Evolutionary conservation across 495 filamentous ascomycete genomes (phyloP).

Genomic region (Lindgomyces ingoldianus): DNA sequence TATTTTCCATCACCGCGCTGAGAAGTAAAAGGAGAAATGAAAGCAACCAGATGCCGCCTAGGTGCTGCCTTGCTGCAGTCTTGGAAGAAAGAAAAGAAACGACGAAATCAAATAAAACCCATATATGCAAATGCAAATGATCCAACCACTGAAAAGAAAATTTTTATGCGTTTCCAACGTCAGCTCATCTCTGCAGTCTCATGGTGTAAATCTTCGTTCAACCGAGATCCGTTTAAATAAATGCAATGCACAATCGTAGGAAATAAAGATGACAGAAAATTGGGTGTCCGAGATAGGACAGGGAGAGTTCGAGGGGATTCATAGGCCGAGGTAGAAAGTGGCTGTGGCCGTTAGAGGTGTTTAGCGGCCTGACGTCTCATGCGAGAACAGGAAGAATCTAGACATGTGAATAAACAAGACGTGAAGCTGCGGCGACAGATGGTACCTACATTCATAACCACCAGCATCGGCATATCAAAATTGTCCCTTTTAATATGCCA

Average conservation of each 20-base stretch:
- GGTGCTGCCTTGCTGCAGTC: not conserved
- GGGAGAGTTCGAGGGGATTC: not conserved
- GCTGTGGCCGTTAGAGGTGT: not conserved
- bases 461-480: slow-evolving; percentile 98
- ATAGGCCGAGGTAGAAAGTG: not conserved
- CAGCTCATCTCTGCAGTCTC: not conserved
- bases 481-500: slow-evolving; percentile 97
- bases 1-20: not conserved
- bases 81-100: no score
- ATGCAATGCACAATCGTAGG: no score
- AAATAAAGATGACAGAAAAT: no score
- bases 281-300: no score
- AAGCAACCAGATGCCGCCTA: not conserved
- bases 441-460: slow-evolving; percentile 88
- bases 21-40: not conserved
- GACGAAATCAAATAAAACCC: not conserved
- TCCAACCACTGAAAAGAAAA: not conserved
- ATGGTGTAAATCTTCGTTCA: no score
- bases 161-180: not conserved
- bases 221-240: no score
- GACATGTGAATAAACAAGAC: not conserved
- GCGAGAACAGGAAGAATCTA: slow-evolving; percentile 53
- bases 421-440: not conserved
- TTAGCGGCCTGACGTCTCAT: not conserved
- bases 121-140: not conserved